Percentiles rank a stretch among this genome's conserved stretches.
Conservation (phyloP, 306 rosid species). For the Neltuma alba region DNA sequence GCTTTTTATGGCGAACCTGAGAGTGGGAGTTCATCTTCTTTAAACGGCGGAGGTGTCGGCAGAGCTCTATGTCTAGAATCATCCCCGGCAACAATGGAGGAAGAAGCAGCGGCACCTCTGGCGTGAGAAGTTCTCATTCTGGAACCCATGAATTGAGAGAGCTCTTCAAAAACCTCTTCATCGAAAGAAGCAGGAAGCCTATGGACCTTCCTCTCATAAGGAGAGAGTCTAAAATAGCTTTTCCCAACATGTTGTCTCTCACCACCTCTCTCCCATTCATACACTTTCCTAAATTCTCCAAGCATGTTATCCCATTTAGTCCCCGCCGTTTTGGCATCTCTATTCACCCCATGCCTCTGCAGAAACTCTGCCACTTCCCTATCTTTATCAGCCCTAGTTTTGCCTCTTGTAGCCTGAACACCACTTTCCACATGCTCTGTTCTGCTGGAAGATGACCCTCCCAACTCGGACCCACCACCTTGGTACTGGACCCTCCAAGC, state of each 20-base stretch:
- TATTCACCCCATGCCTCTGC: conserved; percentile 67
- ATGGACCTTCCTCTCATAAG: conserved; percentile 75
- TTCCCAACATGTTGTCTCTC: conserved; percentile 86
- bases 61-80: conserved; percentile 46
- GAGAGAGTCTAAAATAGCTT: conserved; percentile 94
- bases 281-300: conserved; percentile 94
- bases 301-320: conserved; percentile 99
- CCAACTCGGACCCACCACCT: conserved; percentile 37
- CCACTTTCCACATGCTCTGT: conserved; percentile 44
- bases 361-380: conserved; percentile 87
- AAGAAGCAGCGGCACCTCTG: conserved; percentile 40
- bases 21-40: conserved; percentile 63
- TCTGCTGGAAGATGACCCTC: conserved; percentile 53
- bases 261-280: conserved; percentile 95
- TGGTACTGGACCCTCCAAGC: conserved; percentile 88
- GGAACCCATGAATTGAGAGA: conserved; percentile 91
- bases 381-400: conserved; percentile 92
- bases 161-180: conserved; percentile 93
- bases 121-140: conserved; percentile 68
- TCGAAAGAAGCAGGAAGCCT: conserved; percentile 92
- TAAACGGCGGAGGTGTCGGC: conserved; percentile 63
- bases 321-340: conserved; percentile 90
- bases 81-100: conserved; percentile 39
- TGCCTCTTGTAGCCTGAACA: conserved; percentile 52
- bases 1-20: conserved; percentile 49